Base-by-base conservation (phyloP, 2,329 filamentous ascomycete genomes). In the Aureobasidium lini region DNA sequence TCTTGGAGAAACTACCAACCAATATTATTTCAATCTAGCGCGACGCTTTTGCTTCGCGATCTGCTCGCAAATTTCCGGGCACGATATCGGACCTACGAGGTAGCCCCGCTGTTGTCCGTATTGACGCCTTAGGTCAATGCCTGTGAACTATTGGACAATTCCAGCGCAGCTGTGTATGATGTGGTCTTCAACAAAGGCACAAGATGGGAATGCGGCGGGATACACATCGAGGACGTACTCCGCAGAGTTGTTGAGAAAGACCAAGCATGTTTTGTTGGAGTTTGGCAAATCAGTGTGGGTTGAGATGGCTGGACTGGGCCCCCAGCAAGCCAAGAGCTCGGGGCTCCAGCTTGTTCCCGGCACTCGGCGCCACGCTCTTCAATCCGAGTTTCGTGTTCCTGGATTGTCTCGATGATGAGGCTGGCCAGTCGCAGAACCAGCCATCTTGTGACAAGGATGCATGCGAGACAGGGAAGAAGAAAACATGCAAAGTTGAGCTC, bases 271-370 rank as follows among this genome's bases (percentile, higher is more conserved):
- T 29, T 36, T n/a, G 6, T 10, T 39, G 23, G 23, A 23, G 40
- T 43, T 44, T 56, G 29, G 16, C 13, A 56, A 32, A 56, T 39
- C 39, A 29, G 36, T 56, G 52, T 44, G 40, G 52, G 52, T 56
- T 44, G 40, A 56, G 37, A 36, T 56, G 52, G 52, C 52, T 56
- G 52, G 52, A 40, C 52, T 44, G 52, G 52, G 16, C 52, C 52
- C 52, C 49, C 49, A 53, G 49, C 49, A 56, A 56, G 52, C 52
- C 52, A 56, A 56, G 52, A 56, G 52, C 31, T 43, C 31, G 52
- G 52, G 52, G 52, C 52, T 56, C 52, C 52, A 56, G 29, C 37
- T 44, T 56, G 18, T 56, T 56, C 34, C 52, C 52, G 52, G 52
- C 39, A 56, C 39, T 56, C 52, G 52, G 52, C 52, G 52, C 39